Evolutionary conservation across 768 basidiomycete species (phyloP), one percentile per base, ranked within the genome.

Genomic region (Amanita polypyramis): DNA sequence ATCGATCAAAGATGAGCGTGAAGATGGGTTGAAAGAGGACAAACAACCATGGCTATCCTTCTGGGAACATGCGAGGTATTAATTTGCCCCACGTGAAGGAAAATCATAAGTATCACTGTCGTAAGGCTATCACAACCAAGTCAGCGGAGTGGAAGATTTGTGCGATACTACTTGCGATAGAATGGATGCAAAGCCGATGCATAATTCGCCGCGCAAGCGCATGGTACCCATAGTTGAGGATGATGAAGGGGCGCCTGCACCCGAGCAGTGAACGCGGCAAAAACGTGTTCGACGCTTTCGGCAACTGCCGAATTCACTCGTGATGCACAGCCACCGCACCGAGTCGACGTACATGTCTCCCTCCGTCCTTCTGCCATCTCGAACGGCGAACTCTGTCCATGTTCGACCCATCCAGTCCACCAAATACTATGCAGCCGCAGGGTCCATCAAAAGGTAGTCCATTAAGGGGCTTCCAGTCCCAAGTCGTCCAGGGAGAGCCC

Each of bases 11-110:
- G 47, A 32, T 52, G 34, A 33, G 43, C 41, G 40, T 23, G 27
- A 20, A 23, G 15, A 39, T 9, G 34, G 20, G 17, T 32, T 29
- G 34, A 43, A 40, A 38, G 47, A 54, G 30, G 21, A 47, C 21
- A 54, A 61, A 65, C 2, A 61, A 86, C 87, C 84, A 90, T 82
- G 46, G 78, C 74, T 46, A 90, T 78, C 48, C 71, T 74, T 50
- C 77, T 76, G 50, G 86, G 84, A 27, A 88, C 79, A 29, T 69
- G 70, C 12, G 84, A 80, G 44, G 82, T 83, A 61, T 80, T 89
- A 59, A 82, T 86, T 75, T 90, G 88, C 51, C 82, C 86, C 49
- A 89, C 87, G 72, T 91, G 85, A 56, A 80, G 76, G 65, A 90
- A 88, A 53, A 91, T 85, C 62, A 89, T 72, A 54, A 90, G 69